Evolutionary conservation across 768 basidiomycete genomes (phyloP).

Genomic region (Termitomyces sp.): DNA sequence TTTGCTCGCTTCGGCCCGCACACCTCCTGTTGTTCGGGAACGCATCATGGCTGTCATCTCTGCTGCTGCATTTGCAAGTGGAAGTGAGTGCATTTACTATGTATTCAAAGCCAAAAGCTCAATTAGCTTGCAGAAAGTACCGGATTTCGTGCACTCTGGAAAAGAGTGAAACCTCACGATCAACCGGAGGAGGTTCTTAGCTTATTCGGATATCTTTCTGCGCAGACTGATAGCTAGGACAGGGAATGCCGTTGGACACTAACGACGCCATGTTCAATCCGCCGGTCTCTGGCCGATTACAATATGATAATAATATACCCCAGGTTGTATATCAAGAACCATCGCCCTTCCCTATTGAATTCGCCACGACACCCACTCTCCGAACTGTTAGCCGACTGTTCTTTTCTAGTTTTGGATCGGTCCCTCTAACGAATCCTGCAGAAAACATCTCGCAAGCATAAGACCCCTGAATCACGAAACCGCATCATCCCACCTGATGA

Average conservation of each 20-base stretch:
- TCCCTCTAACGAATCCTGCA: constrained; percentile 4
- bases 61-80: constrained; percentile 70
- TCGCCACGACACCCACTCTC: constrained; percentile 22
- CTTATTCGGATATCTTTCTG: background rate
- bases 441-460: constrained; percentile 29
- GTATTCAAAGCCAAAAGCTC: background rate
- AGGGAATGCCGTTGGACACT: constrained; percentile 75
- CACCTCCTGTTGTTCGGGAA: constrained; percentile 77
- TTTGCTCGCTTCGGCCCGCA: constrained; percentile 52
- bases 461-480: constrained; percentile 20
- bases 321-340: constrained; percentile 31
- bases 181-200: constrained; percentile 69
- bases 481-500: constrained; percentile 45
- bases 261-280: constrained; percentile 66
- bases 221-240: background rate
- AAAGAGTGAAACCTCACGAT: constrained; percentile 68
- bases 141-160: constrained; percentile 72
- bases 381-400: constrained; percentile 16
- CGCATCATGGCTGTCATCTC: constrained; percentile 77
- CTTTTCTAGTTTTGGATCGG: constrained; percentile 2
- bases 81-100: constrained; percentile 28
- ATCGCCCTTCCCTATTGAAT: constrained; percentile 20
- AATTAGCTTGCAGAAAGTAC: constrained; percentile 17
- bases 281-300: background rate
- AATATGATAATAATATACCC: constrained; percentile 19